These are phyloP conservation scores for Sparassis latifolia DNA, from an alignment of 1,284 basidiomycete species.

Conservation along the genomic window DNA sequence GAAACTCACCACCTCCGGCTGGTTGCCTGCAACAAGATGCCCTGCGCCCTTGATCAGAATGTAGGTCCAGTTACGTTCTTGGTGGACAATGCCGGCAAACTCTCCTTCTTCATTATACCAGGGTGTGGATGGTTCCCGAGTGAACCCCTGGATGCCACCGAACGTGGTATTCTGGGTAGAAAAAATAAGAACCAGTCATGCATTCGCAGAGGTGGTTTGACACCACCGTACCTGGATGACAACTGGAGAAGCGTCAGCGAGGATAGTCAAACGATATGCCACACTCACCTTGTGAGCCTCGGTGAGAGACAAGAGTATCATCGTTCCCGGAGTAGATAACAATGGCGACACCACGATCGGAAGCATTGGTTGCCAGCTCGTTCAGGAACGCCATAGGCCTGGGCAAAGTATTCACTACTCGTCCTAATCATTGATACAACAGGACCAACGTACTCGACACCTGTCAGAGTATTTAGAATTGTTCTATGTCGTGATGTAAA, in stretches of 20 bases:
- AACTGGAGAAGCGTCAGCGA: conserved; percentile 31
- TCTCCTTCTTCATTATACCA: conserved; percentile 54
- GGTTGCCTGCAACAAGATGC: conserved; percentile 46
- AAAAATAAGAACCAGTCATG: not conserved
- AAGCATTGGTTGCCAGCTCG: conserved; percentile 58
- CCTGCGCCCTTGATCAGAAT: conserved; percentile 50
- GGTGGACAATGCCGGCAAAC: conserved; percentile 63
- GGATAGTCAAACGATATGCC: conserved; percentile 1
- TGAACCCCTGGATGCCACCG: conserved; percentile 67
- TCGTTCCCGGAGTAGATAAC: conserved; percentile 65
- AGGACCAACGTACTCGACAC: conserved; percentile 37
- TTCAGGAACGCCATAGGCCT: conserved; percentile 61
- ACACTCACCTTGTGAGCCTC: conserved; percentile 52
- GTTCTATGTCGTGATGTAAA: not conserved
- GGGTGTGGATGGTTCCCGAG: conserved; percentile 55
- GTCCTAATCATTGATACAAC: not conserved
- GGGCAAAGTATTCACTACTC: not conserved
- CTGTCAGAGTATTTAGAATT: conserved; percentile 17
- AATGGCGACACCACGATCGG: conserved; percentile 40
- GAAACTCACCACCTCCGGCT: conserved; percentile 44
- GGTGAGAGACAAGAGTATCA: conserved; percentile 58
- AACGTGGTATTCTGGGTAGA: conserved; percentile 63
- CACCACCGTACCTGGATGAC: conserved; percentile 46
- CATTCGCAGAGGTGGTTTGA: not conserved
- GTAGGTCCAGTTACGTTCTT: conserved; percentile 66